These are phyloP conservation scores for Nicotiana attenuata DNA, from an alignment of 257 asterid species.

Conservation along the genomic window DNA sequence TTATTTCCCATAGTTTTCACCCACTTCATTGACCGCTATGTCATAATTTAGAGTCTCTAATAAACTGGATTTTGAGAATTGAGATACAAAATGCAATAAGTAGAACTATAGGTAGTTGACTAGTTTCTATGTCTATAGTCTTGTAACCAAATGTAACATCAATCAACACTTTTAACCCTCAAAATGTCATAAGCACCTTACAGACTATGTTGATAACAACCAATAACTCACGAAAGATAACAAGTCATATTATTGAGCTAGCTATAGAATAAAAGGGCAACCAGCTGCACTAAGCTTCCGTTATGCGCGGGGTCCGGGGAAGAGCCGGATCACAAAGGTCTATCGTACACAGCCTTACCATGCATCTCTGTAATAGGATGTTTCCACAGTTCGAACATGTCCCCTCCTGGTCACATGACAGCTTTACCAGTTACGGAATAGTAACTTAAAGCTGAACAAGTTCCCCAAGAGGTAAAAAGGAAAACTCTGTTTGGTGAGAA, in stretches of 20 bases:
- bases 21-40: background rate
- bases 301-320: too few relatives aligned
- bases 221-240: background rate
- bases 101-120: background rate
- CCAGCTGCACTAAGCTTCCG: too few relatives aligned
- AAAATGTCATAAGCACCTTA: background rate
- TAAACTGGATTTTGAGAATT: background rate
- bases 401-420: too few relatives aligned
- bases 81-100: background rate
- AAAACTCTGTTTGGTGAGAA: background rate
- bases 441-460: background rate
- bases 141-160: background rate
- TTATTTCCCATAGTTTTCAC: background rate
- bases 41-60: background rate
- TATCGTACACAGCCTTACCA: too few relatives aligned
- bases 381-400: too few relatives aligned
- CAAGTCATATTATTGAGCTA: background rate
- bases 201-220: background rate
- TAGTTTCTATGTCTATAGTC: background rate
- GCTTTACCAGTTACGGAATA: background rate
- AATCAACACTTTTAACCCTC: background rate
- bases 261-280: background rate
- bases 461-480: background rate
- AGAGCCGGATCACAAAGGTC: too few relatives aligned
- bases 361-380: too few relatives aligned